phyloP scores from a whole-genome alignment of 306 rosid genomes.

The Cercis canadensis region DNA sequence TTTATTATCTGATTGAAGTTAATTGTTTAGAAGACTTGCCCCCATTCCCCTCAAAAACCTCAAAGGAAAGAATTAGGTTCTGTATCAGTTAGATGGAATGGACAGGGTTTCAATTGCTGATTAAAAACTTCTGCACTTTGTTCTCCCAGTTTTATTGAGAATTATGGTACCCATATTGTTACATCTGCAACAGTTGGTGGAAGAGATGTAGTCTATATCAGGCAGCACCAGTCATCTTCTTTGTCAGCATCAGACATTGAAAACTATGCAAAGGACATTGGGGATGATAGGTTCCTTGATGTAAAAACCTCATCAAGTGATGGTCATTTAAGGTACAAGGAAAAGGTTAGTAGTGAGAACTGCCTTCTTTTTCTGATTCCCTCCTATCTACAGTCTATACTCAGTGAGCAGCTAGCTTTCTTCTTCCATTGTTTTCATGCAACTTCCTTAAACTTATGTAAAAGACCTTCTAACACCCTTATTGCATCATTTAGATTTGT shows the following conservation, averaged over 20 bases:
- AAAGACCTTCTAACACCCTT: conserved; percentile 20
- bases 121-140: conserved; percentile 23
- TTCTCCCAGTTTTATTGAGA: conserved; percentile 88
- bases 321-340: conserved; percentile 90
- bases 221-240: conserved; percentile 93
- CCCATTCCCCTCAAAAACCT: conserved; percentile 20
- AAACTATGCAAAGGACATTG: conserved; percentile 79
- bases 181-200: conserved; percentile 96
- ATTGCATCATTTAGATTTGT: conserved; percentile 18
- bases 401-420: neutral
- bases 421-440: conserved; percentile 2
- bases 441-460: conserved; percentile 24
- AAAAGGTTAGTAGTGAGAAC: conserved; percentile 70
- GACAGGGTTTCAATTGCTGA: conserved; percentile 33
- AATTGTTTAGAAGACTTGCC: conserved; percentile 15
- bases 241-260: conserved; percentile 77
- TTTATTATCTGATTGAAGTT: conserved; percentile 20
- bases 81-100: conserved; percentile 23
- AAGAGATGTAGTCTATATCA: conserved; percentile 86
- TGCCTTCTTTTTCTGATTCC: neutral
- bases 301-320: conserved; percentile 52
- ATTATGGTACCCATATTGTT: conserved; percentile 92
- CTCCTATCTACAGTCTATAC: neutral
- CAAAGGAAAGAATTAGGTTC: conserved; percentile 24
- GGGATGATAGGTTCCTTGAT: conserved; percentile 78